Conservation (phyloP, 2,329 filamentous ascomycete species). For the Trichoderma koningii region DNA sequence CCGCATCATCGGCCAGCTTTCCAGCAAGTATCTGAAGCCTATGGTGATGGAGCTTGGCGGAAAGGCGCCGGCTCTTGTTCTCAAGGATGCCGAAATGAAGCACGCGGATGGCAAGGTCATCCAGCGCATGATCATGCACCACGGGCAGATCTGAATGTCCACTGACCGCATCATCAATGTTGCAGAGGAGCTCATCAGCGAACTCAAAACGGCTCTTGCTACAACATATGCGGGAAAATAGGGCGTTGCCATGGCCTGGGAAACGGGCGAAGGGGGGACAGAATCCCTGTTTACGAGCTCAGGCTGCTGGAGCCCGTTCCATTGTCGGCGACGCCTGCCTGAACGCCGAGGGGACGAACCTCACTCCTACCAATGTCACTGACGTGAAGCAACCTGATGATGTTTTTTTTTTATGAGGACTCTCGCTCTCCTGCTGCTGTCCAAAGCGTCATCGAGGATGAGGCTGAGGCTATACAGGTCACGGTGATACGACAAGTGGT, state of each 20-base stretch:
- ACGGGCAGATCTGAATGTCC: conserved; percentile 72
- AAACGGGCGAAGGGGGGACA: too few relatives aligned
- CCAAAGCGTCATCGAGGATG: conserved; percentile 59
- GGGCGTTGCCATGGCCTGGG: too few relatives aligned
- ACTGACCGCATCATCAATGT: conserved; percentile 59
- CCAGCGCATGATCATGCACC: conserved; percentile 30
- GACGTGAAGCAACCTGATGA: conserved; percentile 61
- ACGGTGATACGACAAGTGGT: conserved; percentile 81
- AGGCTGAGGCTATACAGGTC: conserved; percentile 70
- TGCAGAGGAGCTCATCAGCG: conserved; percentile 1
- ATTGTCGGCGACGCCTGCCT: conserved; percentile 39
- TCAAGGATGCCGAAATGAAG: conserved; percentile 49
- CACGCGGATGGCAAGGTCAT: conserved; percentile 40
- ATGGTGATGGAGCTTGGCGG: conserved; percentile 52
- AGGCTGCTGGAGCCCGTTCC: conserved; percentile 61
- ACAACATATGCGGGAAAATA: not conserved
- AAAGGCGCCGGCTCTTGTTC: conserved; percentile 47
- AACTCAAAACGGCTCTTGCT: not conserved
- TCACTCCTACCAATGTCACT: conserved; percentile 62
- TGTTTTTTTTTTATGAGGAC: too few relatives aligned
- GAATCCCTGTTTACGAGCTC: conserved; percentile 52
- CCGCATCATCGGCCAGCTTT: conserved; percentile 42
- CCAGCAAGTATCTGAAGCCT: conserved; percentile 47
- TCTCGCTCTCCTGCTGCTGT: too few relatives aligned
- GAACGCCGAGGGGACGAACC: conserved; percentile 1